Evolutionary conservation across 176 grass and related monocot genomes (phyloP), one percentile per base, ranked within the genome.

Genomic region (Phoenix dactylifera): DNA sequence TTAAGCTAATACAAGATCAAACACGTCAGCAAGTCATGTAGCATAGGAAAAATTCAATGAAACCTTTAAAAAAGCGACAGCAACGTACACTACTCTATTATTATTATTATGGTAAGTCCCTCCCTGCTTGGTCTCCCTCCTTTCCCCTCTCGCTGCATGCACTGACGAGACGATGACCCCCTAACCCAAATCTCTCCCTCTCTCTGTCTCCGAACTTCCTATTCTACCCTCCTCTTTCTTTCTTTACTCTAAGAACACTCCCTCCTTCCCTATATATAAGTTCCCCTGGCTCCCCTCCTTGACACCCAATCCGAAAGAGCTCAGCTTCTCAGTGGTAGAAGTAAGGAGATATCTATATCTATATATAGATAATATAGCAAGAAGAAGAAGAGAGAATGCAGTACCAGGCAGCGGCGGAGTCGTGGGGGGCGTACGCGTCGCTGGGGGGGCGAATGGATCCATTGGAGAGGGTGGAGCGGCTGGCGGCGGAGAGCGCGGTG

Each of bases 401-500:
- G 62, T 91, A 88, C 77, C 80, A 84, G 9, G 69, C 87, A 59
- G 88, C 92, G 18, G 85, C 93, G 49, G 52, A 51, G 20, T 48
- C 63, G 49, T 65, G 63, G 25, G 89, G 90, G 10, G 35, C 35
- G 77, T 90, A 87, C 71, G 77, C 87, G 51, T 65, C 80, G 6
- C 56, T 35, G 5, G 55, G 51, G 22, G 54, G 50, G 5, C 55
- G n/a, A 22, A 79, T 80, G 66, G 82, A 86, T 77, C 77, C 89
- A 10, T 75, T 90, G 49, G 82, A 85, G 67, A 68, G 80, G 54
- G 85, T 83, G 52, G 84, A 98, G 79, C 62, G 71, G 60, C 73
- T 98, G 58, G 94, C 94, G 20, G 74, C 84, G 51, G 94, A 98
- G 79, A 83, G 83, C 72, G 94, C 94, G 30, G 94, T 98, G 55